Evolutionary conservation across 2,329 filamentous ascomycete genomes (phyloP), one percentile per base, ranked within the genome.

Genomic region (Colletotrichum echinochloae): DNA sequence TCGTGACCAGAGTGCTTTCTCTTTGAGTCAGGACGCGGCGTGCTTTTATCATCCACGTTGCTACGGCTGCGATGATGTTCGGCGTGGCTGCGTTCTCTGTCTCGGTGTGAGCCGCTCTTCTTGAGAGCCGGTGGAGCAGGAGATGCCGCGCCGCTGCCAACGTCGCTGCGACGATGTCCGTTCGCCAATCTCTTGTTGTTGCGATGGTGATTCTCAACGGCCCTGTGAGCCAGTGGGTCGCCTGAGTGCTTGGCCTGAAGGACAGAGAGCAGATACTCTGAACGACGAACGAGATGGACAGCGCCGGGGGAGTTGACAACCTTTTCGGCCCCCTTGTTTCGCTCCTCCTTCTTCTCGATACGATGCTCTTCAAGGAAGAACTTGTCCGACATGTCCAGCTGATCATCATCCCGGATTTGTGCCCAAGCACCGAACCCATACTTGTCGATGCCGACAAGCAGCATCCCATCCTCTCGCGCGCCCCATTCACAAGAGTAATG

Each of bases 401-500:
- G 94, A 1, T 89, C 83, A 77, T 99, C 96, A 75, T 99, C 96
- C 8, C 96, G 91, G 76, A 99, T 98, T 75, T 95, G 92, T 1
- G 92, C 89, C 96, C 96, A 99, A 3, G 95, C 95, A 66, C 97
- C 97, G 77, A 97, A 98, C 2, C 96, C 96, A 78, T 99, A 95
- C 66, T 92, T 90, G 74, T 94, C 91, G 74, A 99, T 97, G 70
- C 96, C 96, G 49, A 98, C 89, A 66, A 97, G 92, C 57, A 99
- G 90, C 96, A 99, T 99, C 61, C 94, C 96, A 79, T 99, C 96
- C 81, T 99, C 96, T 72, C 92, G 91, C 1, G 94, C 90, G 61
- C 95, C 94, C 96, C 96, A 99, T 33, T 93, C 86, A 77, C 94
- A 98, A 54, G 91, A 93, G 81, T 98, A 99, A 77, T 94, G 92